phyloP scores from a whole-genome alignment of 768 basidiomycete genomes.

The Kwoniella dendrophila region DNA sequence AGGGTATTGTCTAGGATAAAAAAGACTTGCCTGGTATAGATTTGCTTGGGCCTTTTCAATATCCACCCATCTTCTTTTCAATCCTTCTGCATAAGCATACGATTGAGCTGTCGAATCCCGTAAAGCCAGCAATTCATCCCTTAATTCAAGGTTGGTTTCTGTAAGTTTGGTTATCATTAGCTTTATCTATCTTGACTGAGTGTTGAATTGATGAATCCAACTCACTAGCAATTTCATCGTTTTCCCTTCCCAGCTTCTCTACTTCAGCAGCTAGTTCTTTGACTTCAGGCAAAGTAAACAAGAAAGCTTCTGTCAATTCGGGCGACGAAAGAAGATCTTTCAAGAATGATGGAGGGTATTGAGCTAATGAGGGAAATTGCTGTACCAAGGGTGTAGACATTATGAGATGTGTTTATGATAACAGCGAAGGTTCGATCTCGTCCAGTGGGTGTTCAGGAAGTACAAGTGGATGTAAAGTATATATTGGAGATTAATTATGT shows the following conservation, averaged over 20 bases:
- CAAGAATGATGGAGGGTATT: constrained; percentile 58
- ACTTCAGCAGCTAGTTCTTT: constrained; percentile 75
- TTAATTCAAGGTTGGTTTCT: constrained; percentile 77
- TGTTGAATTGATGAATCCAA: not conserved
- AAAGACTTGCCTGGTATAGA: constrained; percentile 72
- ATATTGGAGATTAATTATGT: too few relatives aligned
- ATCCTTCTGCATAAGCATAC: constrained; percentile 79
- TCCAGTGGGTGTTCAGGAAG: too few relatives aligned
- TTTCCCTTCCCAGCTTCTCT: constrained; percentile 76
- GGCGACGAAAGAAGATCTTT: constrained; percentile 83
- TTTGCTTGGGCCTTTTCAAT: constrained; percentile 85
- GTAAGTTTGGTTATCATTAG: not conserved
- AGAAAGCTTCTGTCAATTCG: constrained; percentile 80
- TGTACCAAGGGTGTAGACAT: constrained; percentile 52
- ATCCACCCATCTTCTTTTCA: constrained; percentile 82
- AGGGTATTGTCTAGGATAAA: not conserved
- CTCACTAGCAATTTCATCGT: constrained; percentile 83
- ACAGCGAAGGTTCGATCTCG: too few relatives aligned
- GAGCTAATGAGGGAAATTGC: constrained; percentile 50
- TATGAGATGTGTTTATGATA: not conserved
- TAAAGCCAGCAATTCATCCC: constrained; percentile 73
- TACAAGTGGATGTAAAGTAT: too few relatives aligned
- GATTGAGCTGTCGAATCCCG: constrained; percentile 81
- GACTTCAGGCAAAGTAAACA: constrained; percentile 76
- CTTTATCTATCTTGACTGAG: not conserved